A percentile compares a stretch with the other conserved stretches of the same genome.
phyloP scores from a whole-genome alignment of 2,329 filamentous ascomycete species.

The Aspergillus sp. region DNA sequence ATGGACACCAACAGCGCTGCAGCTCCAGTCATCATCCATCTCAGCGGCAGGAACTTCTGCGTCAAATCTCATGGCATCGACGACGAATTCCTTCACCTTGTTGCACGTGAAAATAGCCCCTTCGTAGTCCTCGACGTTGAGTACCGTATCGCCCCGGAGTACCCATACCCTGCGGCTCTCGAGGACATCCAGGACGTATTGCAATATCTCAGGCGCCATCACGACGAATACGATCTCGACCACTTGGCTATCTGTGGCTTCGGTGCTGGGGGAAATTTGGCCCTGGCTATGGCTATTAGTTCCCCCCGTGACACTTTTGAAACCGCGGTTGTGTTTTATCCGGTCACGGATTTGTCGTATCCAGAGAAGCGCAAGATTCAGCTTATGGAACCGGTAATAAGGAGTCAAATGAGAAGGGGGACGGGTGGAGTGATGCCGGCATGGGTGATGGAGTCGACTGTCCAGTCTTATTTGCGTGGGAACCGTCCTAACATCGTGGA shows the following conservation, averaged over 20 bases:
- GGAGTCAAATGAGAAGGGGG: neutral
- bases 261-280: constrained; percentile 44
- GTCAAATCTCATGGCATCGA: constrained; percentile 32
- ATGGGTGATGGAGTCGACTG: constrained; percentile 25
- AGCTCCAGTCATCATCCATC: constrained; percentile 31
- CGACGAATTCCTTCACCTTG: constrained; percentile 29
- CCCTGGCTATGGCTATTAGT: constrained; percentile 15
- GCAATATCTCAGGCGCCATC: constrained; percentile 33
- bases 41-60: constrained; percentile 35
- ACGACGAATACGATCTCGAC: constrained; percentile 31
- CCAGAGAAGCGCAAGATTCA: neutral
- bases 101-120: constrained; percentile 20
- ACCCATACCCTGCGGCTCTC: constrained; percentile 41
- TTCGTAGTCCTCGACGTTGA: constrained; percentile 39
- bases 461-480: constrained; percentile 28
- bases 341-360: constrained; percentile 23
- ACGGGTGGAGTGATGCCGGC: constrained; percentile 11
- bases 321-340: constrained; percentile 35
- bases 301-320: constrained; percentile 23
- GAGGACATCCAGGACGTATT: constrained; percentile 41
- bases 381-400: neutral
- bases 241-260: constrained; percentile 42
- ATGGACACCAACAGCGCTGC: neutral
- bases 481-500: constrained; percentile 2
- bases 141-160: constrained; percentile 44